Evolutionary conservation across 2,329 filamentous ascomycete species (phyloP), one percentile per base, ranked within the genome.

Genomic region (Cercospora janseana): DNA sequence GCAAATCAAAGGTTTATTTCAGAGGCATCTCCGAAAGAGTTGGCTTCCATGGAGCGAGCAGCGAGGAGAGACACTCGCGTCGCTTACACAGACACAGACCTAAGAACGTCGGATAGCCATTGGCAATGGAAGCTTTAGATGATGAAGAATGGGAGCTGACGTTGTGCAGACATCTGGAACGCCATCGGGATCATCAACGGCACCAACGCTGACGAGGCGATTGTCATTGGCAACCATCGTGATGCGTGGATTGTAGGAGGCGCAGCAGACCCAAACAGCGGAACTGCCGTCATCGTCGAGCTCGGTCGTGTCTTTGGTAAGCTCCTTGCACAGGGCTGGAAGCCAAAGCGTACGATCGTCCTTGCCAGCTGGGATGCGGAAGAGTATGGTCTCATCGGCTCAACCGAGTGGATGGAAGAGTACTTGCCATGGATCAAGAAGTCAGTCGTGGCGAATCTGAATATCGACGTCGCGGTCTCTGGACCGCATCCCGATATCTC

Each of bases 101-200:
- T n/a, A n/a, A n/a, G n/a, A n/a, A n/a, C n/a, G n/a, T n/a, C n/a
- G n/a, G n/a, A n/a, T n/a, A n/a, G n/a, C n/a, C n/a, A n/a, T n/a
- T n/a, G n/a, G n/a, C n/a, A n/a, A n/a, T n/a, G n/a, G n/a, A n/a
- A n/a, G n/a, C n/a, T n/a, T n/a, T n/a, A n/a, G n/a, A n/a, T n/a
- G n/a, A n/a, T n/a, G n/a, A n/a, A n/a, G n/a, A n/a, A n/a, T n/a
- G n/a, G n/a, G n/a, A n/a, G n/a, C n/a, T n/a, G n/a, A n/a, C n/a
- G n/a, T n/a, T n/a, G n/a, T n/a, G n/a, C n/a, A 0, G 86, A 87
- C 3, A 74, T 92, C 45, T 95, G 90, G 90, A 81, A 89, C 67
- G 78, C 79, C 23, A 79, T 80, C 45, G 80, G 81, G n/a, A 73
- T 89, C 18, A 83, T 90, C 65, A 85, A 84, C 55, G 83, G 80